Base-by-base conservation (phyloP, 352 stramenopile species). In the Phytophthora pini region DNA sequence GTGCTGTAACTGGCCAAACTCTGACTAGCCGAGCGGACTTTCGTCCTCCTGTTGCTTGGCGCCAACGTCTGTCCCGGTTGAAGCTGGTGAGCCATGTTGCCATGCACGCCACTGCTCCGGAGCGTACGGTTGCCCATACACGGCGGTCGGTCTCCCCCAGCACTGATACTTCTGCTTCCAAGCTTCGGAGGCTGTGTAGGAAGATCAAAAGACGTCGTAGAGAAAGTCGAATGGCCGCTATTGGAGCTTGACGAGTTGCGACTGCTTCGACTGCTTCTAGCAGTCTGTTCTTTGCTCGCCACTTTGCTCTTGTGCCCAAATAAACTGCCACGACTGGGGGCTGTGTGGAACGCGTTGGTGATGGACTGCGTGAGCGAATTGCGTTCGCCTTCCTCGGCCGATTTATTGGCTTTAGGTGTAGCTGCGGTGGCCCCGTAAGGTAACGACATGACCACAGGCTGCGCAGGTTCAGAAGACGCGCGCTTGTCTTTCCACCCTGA, bases 401-500 rank as follows among this genome's bases (percentile, higher is more conserved):
- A n/a, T 26, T 70, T 59, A 10, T 70, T 66, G 15, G 65, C 73
- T 20, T 48, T 71, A 3, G 73, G 73, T 9, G 73, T 81, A 6
- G 73, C 73, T 4, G 73, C 73, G 17, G 53, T 58, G 2, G 73
- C 73, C 0, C 73, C 73, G 55, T 81, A 81, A 0, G 73, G 73
- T 1, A 81, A 59, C 11, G 69, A 74, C 73, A 81, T 81, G 53
- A 81, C 73, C 11, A 78, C 65, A 5, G 57, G 50, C 10, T 53
- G 55, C 12, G 65, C 45, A 0, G 61, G 53, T 26, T 78, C 70
- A 0, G 70, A 68, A 12, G 67, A 66, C 39, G 68, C 61, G 12
- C 74, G 76, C 48, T 79, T 79, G 13, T 88, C 76, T 54, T 79
- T 82, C 70, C 79, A 84, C 44, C 68, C 75, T 3, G 66, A 73